Base-by-base conservation (phyloP, 352 stramenopile species). In the Pythium pectinolyticum region DNA sequence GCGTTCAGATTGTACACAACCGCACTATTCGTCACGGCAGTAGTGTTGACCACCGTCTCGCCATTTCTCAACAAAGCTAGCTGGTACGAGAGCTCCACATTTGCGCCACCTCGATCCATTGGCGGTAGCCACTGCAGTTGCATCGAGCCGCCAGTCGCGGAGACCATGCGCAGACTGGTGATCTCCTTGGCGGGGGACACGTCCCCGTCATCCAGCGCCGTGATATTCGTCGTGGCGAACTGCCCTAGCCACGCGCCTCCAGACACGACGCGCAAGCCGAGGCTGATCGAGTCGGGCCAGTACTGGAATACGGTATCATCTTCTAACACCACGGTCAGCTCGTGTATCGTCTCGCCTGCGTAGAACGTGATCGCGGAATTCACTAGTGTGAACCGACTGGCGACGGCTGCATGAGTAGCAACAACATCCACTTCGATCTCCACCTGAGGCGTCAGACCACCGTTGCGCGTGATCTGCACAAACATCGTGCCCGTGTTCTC, bases 121-220 rank as follows among this genome's bases (percentile, higher is more conserved):
- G 78, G 80, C 8, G 75, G 48, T 2, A 34, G 66, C 80, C 82
- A 91, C 24, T 66, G 40, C 8, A 91, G 41, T 2, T 53, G 22
- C 25, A 91, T 35, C 2, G 67, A 72, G 8, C 79, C 80, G 24
- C 82, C 80, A 1, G 78, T 83, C 11, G 58, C 52, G 6, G 45
- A 45, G 2, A 70, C 19, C 9, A 72, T 32, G 2, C 45, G 59
- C 30, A 88, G 39, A 41, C 46, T 65, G 9, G 65, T 74, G 39
- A 73, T 80, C 11, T 74, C 53, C 14, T 86, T 81, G 4, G 80
- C 74, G 3, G 68, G 45, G 2, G 80, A 89, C 9, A 86, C 56
- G 48, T 89, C 80, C 6, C 74, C 78, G 30, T 89, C 67, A 27
- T 89, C 80, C 12, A 76, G 25, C 2, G 77, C 76, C 8, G 70